Evolutionary conservation across 106 monocot genomes (phyloP), one percentile per base, ranked within the genome.

Genomic region (Narthecium ossifragum): DNA sequence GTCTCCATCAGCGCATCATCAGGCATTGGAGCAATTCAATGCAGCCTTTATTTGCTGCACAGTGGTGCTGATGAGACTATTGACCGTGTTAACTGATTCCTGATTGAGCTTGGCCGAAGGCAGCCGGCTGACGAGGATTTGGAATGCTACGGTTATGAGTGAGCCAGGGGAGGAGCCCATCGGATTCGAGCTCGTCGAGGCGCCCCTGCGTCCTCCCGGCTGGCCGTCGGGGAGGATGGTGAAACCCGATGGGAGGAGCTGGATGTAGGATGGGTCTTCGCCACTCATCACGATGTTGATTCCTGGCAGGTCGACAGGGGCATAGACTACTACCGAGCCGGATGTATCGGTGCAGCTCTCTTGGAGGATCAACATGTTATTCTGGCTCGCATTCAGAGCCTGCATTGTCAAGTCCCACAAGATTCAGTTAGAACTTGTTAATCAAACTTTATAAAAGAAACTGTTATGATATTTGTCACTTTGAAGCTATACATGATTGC

Each of bases 311-410:
- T 96, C 90, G 25, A 96, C 52, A 1, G 94, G 86, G 1, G 89
- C 63, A 39, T 96, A 90, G 9, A 96, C 83, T 8, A 96, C 83
- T 45, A 90, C 38, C 0, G 94, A 83, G 1, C 80, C 83, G 5
- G 78, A 86, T 18, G 77, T 45, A 18, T 90, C 94, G 2, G 83
- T 90, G 80, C 83, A 90, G 70, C 90, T 86, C 78, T 96, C 94
- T 60, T 96, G 94, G 17, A 96, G 72, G 41, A 96, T 85, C 36
- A 96, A 65, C 88, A 81, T 84, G 70, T 73, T 83, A 61, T 75
- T 85, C 63, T 81, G 75, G 61, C 71, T 76, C 2, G 84, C 33
- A 59, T 75, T 86, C 37, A 81, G 34, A 2, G 75, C 82, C 82
- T 82, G 72, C 22, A 1, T 33, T 58, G 28, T 29, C 27, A 26